phyloP scores from a whole-genome alignment of 257 asterid genomes.

The Salvia splendens region DNA sequence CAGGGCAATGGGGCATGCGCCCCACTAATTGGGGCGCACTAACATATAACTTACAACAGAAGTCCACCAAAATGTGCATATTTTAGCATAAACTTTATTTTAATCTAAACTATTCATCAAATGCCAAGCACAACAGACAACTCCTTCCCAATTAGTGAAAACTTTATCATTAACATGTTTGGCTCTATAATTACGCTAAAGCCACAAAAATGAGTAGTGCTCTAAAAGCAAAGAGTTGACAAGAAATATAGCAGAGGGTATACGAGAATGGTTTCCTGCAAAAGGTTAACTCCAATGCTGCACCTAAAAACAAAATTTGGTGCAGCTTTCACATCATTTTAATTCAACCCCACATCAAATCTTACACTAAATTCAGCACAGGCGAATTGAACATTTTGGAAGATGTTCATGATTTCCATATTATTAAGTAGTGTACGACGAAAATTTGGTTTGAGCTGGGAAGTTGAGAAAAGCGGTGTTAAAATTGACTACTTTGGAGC shows the following conservation, averaged over 20 bases:
- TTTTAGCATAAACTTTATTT: no score
- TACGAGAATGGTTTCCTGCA: not conserved
- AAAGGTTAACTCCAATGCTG: not conserved
- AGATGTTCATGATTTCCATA: not conserved
- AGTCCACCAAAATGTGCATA: no score
- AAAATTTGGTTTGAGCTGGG: not conserved
- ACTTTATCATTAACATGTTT: not conserved
- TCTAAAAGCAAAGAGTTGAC: slow-evolving; percentile 10
- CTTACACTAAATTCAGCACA: not conserved
- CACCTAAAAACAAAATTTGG: not conserved
- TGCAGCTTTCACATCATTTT: not conserved
- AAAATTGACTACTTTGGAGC: not conserved
- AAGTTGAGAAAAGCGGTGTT: not conserved
- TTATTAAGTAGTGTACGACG: not conserved
- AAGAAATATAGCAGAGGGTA: not conserved
- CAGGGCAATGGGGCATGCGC: no score
- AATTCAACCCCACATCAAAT: slow-evolving; percentile 9
- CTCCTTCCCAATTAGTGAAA: slow-evolving; percentile 8
- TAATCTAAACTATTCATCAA: not conserved
- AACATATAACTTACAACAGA: no score
- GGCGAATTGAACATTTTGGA: not conserved
- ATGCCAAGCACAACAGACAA: slow-evolving; percentile 3
- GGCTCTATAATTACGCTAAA: not conserved
- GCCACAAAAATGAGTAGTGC: not conserved
- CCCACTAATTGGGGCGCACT: no score